Evolutionary conservation across 2,329 filamentous ascomycete species (phyloP), one percentile per base, ranked within the genome.

Genomic region (Aspergillus eucalypticola): DNA sequence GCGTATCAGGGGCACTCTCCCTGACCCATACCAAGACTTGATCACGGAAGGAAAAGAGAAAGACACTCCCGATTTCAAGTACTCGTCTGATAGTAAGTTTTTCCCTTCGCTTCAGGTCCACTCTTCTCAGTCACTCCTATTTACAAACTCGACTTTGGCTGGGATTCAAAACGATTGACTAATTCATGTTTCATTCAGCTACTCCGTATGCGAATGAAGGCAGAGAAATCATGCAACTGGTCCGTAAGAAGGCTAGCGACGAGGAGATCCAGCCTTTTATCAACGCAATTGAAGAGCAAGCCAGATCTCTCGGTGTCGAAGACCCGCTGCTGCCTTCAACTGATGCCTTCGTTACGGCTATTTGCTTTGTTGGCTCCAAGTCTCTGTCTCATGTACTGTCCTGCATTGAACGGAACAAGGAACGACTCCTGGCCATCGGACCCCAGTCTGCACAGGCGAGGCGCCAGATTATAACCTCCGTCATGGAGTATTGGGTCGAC

Each of bases 21-120:
- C 94, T 1, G 88, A 90, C 56, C 86, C 88, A 7, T 98, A 96
- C 72, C 87, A 93, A 68, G 80, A 82, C 2, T 80, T 99, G 61
- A 94, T 99, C 65, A 85, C 90, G 0, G 87, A 90, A 55, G 91
- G 90, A 66, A 96, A 96, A 74, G 94, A 98, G 76, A 92, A 95
- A 72, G 95, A 99, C 72, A 91, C 90, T n/a, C 95, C 95, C 0
- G 90, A 94, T 63, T 98, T 96, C 80, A 98, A 98, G 77, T 99
- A 90, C 73, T 86, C 87, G 23, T 82, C 89, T 61, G 87, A 91
- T 58, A 81, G 90, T 91, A 82, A 78, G 86, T 82, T 59, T 10
- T 41, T 15, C 38, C 17, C 11, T 27, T 39, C 23, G 19, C 29
- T 21, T 23, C 17, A 11, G 2, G 17, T 10, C 25, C 6, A 51